Evolutionary conservation across 2,329 filamentous ascomycete genomes (phyloP), one percentile per base, ranked within the genome.

Genomic region (Coleophoma eucalyptorum): DNA sequence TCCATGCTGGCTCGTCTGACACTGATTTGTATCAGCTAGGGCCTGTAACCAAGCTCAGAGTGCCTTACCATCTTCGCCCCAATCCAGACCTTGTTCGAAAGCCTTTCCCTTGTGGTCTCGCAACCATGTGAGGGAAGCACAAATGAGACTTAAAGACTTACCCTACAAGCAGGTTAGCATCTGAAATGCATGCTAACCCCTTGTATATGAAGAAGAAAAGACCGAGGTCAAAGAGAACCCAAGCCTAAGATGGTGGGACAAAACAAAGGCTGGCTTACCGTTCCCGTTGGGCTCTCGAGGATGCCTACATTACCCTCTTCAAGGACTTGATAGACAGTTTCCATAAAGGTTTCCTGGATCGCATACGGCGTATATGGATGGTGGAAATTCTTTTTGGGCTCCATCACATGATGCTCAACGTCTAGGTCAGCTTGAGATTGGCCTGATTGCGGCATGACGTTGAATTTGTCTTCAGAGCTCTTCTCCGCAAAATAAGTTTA

Each of bases 121-220:
- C 12, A 89, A 72, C 86, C 86, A 90, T 3, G 86, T 89, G 58
- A 89, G 65, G 16, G 86, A 81, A 43, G 80, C 83, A 67, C 86
- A 90, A 51, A 89, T 87, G 47, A 90, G 69, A 65, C 86, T 89
- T 45, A 89, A 62, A 1, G 86, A 89, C 73, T 90, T 90, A 41
- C 86, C 86, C 68, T 80, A 58, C 35, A 34, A 16, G 37, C 4
- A 35, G 10, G 13, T 31, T 26, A 38, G 41, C 31, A 34, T 38
- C 2, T 43, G 40, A 19, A 44, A 15, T 31, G 12, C 15, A 42
- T 12, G 19, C 12, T 21, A 45, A 3, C 19, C 19, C 4, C 32
- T 26, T 26, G 26, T 26, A 26, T 26, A 26, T 26, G 26, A 26
- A 26, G 3, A 26, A 26, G 26, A 26, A 26, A 26, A 26, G 26